Percentiles rank a stretch among this genome's conserved stretches.
These are phyloP conservation scores for Microbotryum violaceum DNA, from an alignment of 1,284 basidiomycete species.

Conservation along the genomic window DNA sequence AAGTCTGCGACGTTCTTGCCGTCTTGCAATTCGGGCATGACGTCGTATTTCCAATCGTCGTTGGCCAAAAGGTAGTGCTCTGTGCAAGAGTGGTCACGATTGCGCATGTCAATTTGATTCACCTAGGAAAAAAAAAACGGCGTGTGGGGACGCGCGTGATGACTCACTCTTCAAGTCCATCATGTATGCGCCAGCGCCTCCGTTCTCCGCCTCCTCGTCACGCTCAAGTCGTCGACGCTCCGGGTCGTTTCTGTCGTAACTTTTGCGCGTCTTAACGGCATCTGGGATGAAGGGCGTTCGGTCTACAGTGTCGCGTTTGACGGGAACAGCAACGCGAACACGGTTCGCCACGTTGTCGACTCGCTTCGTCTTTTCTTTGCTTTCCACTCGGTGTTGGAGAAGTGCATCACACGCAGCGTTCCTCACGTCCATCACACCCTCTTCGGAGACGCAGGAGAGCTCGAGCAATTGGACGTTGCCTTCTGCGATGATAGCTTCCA, in stretches of 20 bases:
- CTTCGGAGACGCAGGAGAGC: slow-evolving; percentile 85
- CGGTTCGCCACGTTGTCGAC: slow-evolving; percentile 85
- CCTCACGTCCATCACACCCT: slow-evolving; percentile 90
- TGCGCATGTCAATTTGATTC: no score
- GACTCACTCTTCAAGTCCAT: slow-evolving; percentile 74
- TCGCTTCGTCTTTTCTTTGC: slow-evolving; percentile 85
- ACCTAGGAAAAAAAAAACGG: no score
- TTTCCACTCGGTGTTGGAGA: slow-evolving; percentile 83
- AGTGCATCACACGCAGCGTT: slow-evolving; percentile 86
- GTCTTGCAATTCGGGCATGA: slow-evolving; percentile 91
- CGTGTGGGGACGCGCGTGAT: slow-evolving; percentile 2
- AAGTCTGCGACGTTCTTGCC: slow-evolving; percentile 99
- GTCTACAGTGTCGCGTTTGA: slow-evolving; percentile 73
- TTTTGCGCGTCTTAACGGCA: slow-evolving; percentile 50
- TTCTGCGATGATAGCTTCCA: slow-evolving; percentile 72
- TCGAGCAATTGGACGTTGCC: slow-evolving; percentile 56
- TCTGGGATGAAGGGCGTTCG: slow-evolving; percentile 82
- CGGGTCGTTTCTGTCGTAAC: slow-evolving; percentile 77
- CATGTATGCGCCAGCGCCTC: slow-evolving; percentile 81
- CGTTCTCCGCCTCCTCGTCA: slow-evolving; percentile 74
- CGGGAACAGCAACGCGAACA: slow-evolving; percentile 85
- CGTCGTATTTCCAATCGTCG: slow-evolving; percentile 92
- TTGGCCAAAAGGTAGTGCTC: slow-evolving; percentile 68
- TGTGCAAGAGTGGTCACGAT: slow-evolving; percentile 4
- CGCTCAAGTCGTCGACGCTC: slow-evolving; percentile 60